Evolutionary conservation across 352 stramenopile genomes (phyloP), one percentile per base, ranked within the genome.

Genomic region (Thraustochytrium sp.): DNA sequence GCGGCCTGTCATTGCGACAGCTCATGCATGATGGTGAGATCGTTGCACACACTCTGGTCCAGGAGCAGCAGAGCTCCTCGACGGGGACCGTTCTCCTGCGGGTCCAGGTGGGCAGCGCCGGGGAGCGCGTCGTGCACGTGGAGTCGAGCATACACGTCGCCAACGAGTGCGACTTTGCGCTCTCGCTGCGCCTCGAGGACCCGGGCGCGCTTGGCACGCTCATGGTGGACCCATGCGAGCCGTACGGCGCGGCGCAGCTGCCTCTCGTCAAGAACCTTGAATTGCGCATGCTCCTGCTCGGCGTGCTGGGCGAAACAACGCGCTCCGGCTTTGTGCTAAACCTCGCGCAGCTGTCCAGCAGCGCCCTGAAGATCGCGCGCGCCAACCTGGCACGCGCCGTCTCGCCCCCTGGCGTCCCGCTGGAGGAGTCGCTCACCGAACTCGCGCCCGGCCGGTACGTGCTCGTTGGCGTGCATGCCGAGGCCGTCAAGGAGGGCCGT

Each of bases 261-360:
- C 68, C 68, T 38, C 31, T 64, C 5, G 31, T 80, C 21, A 42
- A 61, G 34, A 72, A 80, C 38, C 48, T 80, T 42, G 68, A 80
- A 1, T 13, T 42, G 36, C 68, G 53, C 26, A 61, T 42, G 40
- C 44, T 80, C 9, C 68, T 36, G n/a, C 31, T 80, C 21, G 31
- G 40, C 34, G 31, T 80, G 26, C 5, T 55, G 29, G 34, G 68
- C 34, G 21, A 80, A 26, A 34, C 8, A n/a, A 0, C 26, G 23
- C 62, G 62, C 9, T 56, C 23, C 36, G 62, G 62, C 5, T 75
- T 54, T 26, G 37, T 51, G 8, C n/a, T 75, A 4, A 51, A 54
- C 62, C 62, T 75, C 38, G 36, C 62, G 9, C 62, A 65, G 13
- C 13, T 80, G 21, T 53, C 31, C 21, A 46, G n/a, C 42, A 51